phyloP scores from a whole-genome alignment of 805 yeast species.

The Komagataella kurtzmanii region DNA sequence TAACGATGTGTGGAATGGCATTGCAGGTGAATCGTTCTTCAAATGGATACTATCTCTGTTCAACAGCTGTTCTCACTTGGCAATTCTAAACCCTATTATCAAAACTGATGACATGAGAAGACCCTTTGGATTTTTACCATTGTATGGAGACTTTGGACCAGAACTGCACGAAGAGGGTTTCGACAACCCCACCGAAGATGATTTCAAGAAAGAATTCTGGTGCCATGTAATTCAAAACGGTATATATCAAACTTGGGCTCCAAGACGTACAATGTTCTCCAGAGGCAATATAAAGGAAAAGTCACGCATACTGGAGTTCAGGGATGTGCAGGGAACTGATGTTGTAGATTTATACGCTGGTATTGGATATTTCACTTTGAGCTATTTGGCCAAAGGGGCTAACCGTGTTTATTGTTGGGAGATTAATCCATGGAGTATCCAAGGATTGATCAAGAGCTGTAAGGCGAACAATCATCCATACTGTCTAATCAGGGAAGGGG shows the following conservation, averaged over 20 bases:
- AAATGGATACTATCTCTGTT: conserved; percentile 5
- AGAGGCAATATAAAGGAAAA: conserved; percentile 81
- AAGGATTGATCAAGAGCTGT: conserved; percentile 53
- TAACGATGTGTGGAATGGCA: conserved; percentile 20
- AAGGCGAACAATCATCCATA: conserved; percentile 25
- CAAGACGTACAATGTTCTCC: conserved; percentile 75
- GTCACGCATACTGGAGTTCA: conserved; percentile 38
- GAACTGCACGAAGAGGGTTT: conserved; percentile 13
- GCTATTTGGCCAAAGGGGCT: conserved; percentile 47
- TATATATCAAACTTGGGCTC: conserved; percentile 73
- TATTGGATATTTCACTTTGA: conserved; percentile 71
- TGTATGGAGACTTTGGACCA: conserved; percentile 59
- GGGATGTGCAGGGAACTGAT: conserved; percentile 21
- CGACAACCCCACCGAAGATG: conserved; percentile 24
- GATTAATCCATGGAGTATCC: conserved; percentile 71
- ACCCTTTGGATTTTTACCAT: conserved; percentile 46
- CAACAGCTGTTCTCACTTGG: conserved; percentile 37
- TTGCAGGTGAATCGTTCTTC: conserved; percentile 7
- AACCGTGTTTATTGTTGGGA: conserved; percentile 61
- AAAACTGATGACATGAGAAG: conserved; percentile 25
- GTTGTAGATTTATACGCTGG: conserved; percentile 72
- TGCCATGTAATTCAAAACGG: conserved; percentile 61
- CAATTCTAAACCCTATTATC: conserved; percentile 56
- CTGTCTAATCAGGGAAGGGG: conserved; percentile 16
- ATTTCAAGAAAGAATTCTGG: conserved; percentile 54